Base-by-base conservation (phyloP, 495 filamentous ascomycete species). In the Aspergillus olivimuriae region DNA sequence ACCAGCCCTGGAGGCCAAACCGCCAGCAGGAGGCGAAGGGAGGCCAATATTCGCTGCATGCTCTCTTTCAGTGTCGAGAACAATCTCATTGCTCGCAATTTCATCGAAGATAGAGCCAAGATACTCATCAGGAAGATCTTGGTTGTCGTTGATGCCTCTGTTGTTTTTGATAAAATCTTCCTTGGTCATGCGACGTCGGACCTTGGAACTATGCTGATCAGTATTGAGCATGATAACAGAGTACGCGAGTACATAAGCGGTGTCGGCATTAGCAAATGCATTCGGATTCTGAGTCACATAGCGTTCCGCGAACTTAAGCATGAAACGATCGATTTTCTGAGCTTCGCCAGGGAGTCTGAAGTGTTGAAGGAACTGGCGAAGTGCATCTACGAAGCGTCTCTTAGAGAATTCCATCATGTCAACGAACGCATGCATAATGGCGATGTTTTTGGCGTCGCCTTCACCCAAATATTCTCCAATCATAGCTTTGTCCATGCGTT, bases 121-220 rank as follows among this genome's bases (percentile, higher is more conserved):
- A 62, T 97, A 99, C 26, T 99, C 92, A 39, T 94, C 80, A 6
- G 94, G 92, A 28, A 99, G 63, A 65, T 96, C 86, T 26, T 89
- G 86, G 48, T 84, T 92, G 65, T 99, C 92, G 57, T 99, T 97
- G 70, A 99, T 99, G 34, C 92, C 92, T 24, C 91, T 73, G 60
- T 99, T 99, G 61, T 99, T 99, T 68, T 92, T 95, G 69, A 99
- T 89, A 59, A 97, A 99, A 35, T 99, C 94, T 43, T 94, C 86
- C 46, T 86, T 89, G 10, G 82, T 92, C 92, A 99, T 99, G 33
- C 90, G 80, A 5, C 75, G 78, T 40, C 86, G 90, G 35, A 97
- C 70, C 57, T 95, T 95, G 38, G 61, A 68, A 57, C 91, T 96
- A 64, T 99, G 94, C 50, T 87, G 78, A 68, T 99, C 92, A 0